These are phyloP conservation scores for Chaetomium olivaceum DNA, from an alignment of 2,329 filamentous ascomycete species.

Conservation along the genomic window DNA sequence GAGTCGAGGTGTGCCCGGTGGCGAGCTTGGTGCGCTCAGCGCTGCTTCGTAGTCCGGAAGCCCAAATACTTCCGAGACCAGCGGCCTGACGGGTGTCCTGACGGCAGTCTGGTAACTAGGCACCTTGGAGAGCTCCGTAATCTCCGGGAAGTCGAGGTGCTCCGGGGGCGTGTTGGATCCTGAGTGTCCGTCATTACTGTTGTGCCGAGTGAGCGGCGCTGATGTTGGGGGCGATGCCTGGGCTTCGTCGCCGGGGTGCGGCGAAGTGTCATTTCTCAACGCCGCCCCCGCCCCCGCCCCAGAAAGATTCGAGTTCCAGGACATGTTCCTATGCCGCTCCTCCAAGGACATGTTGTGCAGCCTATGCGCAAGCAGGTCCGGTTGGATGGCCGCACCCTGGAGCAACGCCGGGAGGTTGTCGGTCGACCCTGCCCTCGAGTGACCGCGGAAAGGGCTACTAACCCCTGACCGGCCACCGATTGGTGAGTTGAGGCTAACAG, in stretches of 20 bases:
- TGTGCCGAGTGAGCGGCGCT: slow-evolving; percentile 53
- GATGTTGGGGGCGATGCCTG: slow-evolving; percentile 44
- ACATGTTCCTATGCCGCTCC: slow-evolving; percentile 47
- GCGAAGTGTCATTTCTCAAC: slow-evolving; percentile 37
- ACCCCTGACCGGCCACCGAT: slow-evolving; percentile 65
- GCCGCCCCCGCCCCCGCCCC: slow-evolving; percentile 47
- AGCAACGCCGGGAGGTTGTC: slow-evolving; percentile 73
- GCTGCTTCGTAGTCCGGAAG: slow-evolving; percentile 70
- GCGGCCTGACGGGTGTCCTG: slow-evolving; percentile 60
- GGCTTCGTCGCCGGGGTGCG: slow-evolving; percentile 39
- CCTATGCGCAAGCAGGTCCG: slow-evolving; percentile 60
- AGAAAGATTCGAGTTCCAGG: slow-evolving; percentile 47
- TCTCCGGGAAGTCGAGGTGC: slow-evolving; percentile 58
- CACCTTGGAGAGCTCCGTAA: slow-evolving; percentile 69
- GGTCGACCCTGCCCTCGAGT: slow-evolving; percentile 72
- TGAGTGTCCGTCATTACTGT: slow-evolving; percentile 54
- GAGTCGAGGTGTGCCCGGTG: slow-evolving; percentile 50
- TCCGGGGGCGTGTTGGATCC: slow-evolving; percentile 58
- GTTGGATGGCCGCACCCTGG: slow-evolving; percentile 46
- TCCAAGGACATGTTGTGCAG: slow-evolving; percentile 69
- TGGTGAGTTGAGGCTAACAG: slow-evolving; percentile 77
- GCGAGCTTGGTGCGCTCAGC: slow-evolving; percentile 55
- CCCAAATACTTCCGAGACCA: slow-evolving; percentile 49
- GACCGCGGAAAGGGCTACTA: slow-evolving; percentile 74
- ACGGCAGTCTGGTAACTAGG: slow-evolving; percentile 77